A percentile compares a stretch with the other conserved stretches of the same genome.
phyloP scores from a whole-genome alignment of 495 filamentous ascomycete species.

The Daldinia loculata region DNA sequence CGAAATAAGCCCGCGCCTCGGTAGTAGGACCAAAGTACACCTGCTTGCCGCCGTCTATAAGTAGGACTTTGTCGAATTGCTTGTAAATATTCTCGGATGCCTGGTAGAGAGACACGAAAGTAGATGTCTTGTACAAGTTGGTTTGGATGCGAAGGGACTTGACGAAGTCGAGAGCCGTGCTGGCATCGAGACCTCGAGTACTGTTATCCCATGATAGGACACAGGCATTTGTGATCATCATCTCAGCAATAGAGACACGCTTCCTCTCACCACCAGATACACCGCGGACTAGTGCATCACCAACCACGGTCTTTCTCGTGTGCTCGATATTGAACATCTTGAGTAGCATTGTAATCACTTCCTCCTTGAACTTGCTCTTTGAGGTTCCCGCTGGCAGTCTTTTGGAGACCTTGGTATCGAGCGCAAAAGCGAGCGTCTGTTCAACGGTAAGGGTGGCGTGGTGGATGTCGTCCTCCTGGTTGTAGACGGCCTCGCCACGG shows the following conservation, averaged over 20 bases:
- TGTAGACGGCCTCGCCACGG: conserved; percentile 86
- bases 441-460: conserved; percentile 83
- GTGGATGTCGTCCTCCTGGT: conserved; percentile 84
- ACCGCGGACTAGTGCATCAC: conserved; percentile 81
- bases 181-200: conserved; percentile 84
- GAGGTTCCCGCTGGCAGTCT: conserved; percentile 73
- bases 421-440: conserved; percentile 82
- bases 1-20: conserved; percentile 80
- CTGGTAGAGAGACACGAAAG: conserved; percentile 84
- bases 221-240: conserved; percentile 76
- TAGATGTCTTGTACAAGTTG: conserved; percentile 79
- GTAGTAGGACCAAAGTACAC: conserved; percentile 80
- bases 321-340: conserved; percentile 91
- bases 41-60: conserved; percentile 80
- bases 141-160: conserved; percentile 81
- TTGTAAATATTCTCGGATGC: conserved; percentile 85
- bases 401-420: conserved; percentile 81
- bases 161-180: conserved; percentile 76
- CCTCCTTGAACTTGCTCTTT: conserved; percentile 74
- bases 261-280: conserved; percentile 88
- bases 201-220: conserved; percentile 85
- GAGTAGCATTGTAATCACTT: conserved; percentile 73
- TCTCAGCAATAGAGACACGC: conserved; percentile 75
- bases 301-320: conserved; percentile 81
- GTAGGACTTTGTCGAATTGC: conserved; percentile 87